Evolutionary conservation across 139 green algal genomes (phyloP), one percentile per base, ranked within the genome.

Genomic region (Chlamydomonas incerta): DNA sequence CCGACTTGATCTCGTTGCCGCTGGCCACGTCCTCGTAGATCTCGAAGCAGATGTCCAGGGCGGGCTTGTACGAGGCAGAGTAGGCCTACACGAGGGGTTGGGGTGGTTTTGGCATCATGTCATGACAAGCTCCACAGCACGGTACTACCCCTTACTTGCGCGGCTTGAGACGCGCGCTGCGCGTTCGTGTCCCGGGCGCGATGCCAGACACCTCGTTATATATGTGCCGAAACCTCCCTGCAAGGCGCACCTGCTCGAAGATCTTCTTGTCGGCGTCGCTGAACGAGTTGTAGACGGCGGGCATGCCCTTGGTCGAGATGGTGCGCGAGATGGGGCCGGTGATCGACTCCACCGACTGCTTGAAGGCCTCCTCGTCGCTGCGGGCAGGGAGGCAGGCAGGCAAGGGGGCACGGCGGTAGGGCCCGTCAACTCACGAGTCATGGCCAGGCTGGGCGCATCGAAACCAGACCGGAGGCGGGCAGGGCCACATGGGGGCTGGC

Each of bases 1-100:
- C 98, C 4, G 94, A 98, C 80, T 95, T 93, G 94, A 99, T 99
- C 94, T 99, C 98, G 88, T 99, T 99, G 82, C 97, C 97, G 83
- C 88, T 96, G n/a, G 95, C 96, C 46, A 99, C 97, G 80, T 99
- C 97, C 89, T 99, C 97, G 88, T 99, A 99, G 89, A 97, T 97
- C 95, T 99, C 98, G 57, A 95, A 93, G 94, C 97, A 98, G 85
- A 99, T 96, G 93, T 99, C 98, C 93, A 98, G 94, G 67, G 95
- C 92, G n/a, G 98, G 97, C 74, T 90, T 88, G 88, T 97, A 97
- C 65, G 94, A 92, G 24, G 97, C 97, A 41, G 87, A 91, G 90
- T 99, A 99, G 10, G 98, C 97, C 87, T 96, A 83, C 79, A 94
- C 9, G 66, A n/a, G n/a, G n/a, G n/a, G n/a, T n/a, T n/a, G n/a